These are phyloP conservation scores for Penicillium expansum DNA, from an alignment of 2,329 filamentous ascomycete genomes.

Conservation along the genomic window DNA sequence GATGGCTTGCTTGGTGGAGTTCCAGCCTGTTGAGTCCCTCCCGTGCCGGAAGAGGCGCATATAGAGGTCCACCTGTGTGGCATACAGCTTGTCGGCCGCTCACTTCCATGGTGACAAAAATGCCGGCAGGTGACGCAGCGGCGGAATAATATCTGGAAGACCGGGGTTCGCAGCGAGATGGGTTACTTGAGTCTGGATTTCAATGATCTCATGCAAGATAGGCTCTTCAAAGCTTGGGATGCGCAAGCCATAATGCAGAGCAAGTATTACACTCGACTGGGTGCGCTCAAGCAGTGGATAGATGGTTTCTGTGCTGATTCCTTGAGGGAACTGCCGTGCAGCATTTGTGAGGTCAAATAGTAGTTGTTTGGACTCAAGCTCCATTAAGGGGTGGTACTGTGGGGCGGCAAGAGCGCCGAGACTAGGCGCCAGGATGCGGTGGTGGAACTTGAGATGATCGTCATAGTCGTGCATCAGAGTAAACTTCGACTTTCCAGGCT, in stretches of 20 bases:
- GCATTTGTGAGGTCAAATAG: constrained; percentile 43
- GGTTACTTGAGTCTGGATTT: constrained; percentile 51
- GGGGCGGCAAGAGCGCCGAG: constrained; percentile 48
- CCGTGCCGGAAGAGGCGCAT: constrained; percentile 24
- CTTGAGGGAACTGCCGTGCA: background rate
- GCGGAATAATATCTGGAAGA: constrained; percentile 49
- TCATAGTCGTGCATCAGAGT: constrained; percentile 52
- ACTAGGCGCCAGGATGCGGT: constrained; percentile 49
- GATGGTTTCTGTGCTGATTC: constrained; percentile 33
- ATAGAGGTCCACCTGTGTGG: constrained; percentile 28
- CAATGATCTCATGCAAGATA: constrained; percentile 47
- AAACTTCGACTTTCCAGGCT: constrained; percentile 21
- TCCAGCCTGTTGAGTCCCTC: constrained; percentile 22
- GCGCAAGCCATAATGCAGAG: constrained; percentile 52
- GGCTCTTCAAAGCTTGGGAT: constrained; percentile 45
- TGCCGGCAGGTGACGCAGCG: constrained; percentile 46
- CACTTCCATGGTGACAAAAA: constrained; percentile 49
- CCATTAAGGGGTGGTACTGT: constrained; percentile 52
- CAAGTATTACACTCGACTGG: constrained; percentile 53
- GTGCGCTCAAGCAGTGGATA: constrained; percentile 52
- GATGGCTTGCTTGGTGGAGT: constrained; percentile 28
- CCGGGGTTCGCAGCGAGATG: constrained; percentile 47
- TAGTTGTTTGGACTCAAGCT: constrained; percentile 49
- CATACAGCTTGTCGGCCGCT: constrained; percentile 20
- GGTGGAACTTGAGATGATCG: constrained; percentile 48